A percentile compares a stretch with the other conserved stretches of the same genome.
Evolutionary conservation across 2,329 filamentous ascomycete genomes (phyloP).

Genomic region (Alternaria sp.): DNA sequence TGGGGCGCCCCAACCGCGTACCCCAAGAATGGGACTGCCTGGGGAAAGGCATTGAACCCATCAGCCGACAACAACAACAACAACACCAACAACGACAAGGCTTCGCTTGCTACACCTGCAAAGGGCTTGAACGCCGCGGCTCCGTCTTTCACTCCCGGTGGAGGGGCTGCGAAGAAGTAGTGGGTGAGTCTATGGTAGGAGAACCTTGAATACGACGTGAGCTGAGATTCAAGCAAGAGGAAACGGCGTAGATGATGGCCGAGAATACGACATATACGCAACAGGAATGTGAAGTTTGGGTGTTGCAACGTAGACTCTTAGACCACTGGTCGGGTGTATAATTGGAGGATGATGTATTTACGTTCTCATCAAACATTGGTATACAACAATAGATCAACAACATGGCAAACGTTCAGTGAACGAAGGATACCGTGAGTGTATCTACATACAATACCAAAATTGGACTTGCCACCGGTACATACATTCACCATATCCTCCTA

Average conservation of each 20-base stretch:
- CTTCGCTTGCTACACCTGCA: background rate
- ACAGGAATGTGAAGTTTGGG: background rate
- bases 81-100: background rate
- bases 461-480: background rate
- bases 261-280: background rate
- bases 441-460: background rate
- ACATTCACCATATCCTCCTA: too few species aligned
- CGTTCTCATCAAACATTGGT: background rate
- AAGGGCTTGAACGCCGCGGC: conserved; percentile 1
- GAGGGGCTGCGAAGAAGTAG: background rate
- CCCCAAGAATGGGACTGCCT: background rate
- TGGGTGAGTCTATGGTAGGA: background rate
- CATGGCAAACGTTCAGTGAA: background rate
- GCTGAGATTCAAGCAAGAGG: background rate
- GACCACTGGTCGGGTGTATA: background rate
- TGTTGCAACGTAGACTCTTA: background rate
- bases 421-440: background rate
- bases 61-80: background rate
- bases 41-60: background rate
- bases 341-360: background rate
- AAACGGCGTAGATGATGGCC: background rate
- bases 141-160: background rate
- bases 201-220: background rate
- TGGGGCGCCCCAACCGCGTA: conserved; percentile 5
- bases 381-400: background rate